Percentiles rank a stretch among this genome's conserved stretches.
phyloP scores from a whole-genome alignment of 139 green algal genomes.

The Trebouxia sp. region DNA sequence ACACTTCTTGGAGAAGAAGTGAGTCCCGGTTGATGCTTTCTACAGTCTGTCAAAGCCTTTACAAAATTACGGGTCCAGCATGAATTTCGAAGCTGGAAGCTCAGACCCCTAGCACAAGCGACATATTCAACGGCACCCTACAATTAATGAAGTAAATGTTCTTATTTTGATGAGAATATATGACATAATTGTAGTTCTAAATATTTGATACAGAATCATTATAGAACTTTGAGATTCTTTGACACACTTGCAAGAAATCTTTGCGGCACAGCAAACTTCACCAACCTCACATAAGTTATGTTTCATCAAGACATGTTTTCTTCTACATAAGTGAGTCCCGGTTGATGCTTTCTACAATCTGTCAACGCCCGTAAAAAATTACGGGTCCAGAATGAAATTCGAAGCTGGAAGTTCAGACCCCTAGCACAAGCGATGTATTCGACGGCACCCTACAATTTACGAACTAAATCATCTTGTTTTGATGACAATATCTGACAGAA shows the following conservation, averaged over 20 bases:
- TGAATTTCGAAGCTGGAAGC: constrained; percentile 15
- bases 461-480: constrained; percentile 24
- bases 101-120: constrained; percentile 13
- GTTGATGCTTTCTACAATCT: neutral
- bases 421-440: constrained; percentile 4
- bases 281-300: constrained; percentile 22
- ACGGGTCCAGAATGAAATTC: neutral
- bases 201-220: constrained; percentile 28
- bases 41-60: neutral
- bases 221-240: constrained; percentile 8
- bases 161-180: constrained; percentile 17
- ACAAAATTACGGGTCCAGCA: constrained; percentile 9
- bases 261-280: constrained; percentile 24
- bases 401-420: constrained; percentile 16
- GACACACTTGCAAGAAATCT: constrained; percentile 6
- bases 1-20: constrained; percentile 15
- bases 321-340: constrained; percentile 22
- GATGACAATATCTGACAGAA: constrained; percentile 20
- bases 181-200: constrained; percentile 29
- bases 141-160: constrained; percentile 25
- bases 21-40: constrained; percentile 13
- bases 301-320: constrained; percentile 26
- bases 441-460: constrained; percentile 7
- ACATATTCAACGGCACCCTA: neutral
- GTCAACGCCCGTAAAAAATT: neutral